phyloP scores from a whole-genome alignment of 306 rosid genomes.

The Malus sieversii region DNA sequence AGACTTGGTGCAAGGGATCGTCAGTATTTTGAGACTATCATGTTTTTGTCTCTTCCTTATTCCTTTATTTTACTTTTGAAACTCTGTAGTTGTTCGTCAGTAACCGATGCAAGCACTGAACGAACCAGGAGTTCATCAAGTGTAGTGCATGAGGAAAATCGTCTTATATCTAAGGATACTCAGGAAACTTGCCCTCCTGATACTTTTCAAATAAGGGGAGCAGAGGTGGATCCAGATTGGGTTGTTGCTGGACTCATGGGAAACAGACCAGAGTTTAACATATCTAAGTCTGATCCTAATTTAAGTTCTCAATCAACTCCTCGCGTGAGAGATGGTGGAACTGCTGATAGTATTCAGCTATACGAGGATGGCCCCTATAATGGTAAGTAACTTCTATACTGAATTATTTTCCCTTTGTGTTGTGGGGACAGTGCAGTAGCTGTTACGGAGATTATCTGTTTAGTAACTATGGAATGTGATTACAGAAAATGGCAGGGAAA shows the following conservation, averaged over 20 bases:
- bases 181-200: conserved; percentile 29
- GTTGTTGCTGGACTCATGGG: conserved; percentile 32
- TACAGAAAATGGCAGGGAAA: conserved; percentile 58
- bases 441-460: background rate
- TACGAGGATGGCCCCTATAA: conserved; percentile 31
- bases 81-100: conserved; percentile 22
- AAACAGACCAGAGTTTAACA: conserved; percentile 24
- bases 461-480: conserved; percentile 15
- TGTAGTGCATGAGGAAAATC: conserved; percentile 46
- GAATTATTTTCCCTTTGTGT: background rate
- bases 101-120: conserved; percentile 41
- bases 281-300: conserved; percentile 29
- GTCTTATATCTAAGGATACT: conserved; percentile 28
- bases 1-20: background rate
- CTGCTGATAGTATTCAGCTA: conserved; percentile 35
- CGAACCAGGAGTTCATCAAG: conserved; percentile 41
- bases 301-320: conserved; percentile 30
- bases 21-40: background rate
- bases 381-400: conserved; percentile 27
- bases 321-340: conserved; percentile 25
- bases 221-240: conserved; percentile 35
- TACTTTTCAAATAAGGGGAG: conserved; percentile 26
- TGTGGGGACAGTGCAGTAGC: background rate
- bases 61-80: background rate
- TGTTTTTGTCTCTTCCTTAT: background rate